phyloP scores from a whole-genome alignment of 805 yeast genomes.

The Teunomyces lycoperdinae region DNA sequence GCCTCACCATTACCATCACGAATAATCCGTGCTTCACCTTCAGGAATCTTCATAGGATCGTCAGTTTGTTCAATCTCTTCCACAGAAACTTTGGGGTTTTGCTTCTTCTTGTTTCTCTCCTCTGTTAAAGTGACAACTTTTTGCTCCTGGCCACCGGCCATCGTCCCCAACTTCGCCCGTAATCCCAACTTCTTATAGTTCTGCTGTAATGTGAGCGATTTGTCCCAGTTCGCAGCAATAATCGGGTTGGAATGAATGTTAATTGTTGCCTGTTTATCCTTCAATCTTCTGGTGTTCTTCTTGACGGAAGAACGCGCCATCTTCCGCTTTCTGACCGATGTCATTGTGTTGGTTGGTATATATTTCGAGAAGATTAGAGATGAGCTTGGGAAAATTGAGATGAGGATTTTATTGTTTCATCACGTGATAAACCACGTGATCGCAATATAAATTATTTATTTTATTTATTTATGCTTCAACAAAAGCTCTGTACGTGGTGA shows the following conservation, averaged over 20 bases:
- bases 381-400: neutral
- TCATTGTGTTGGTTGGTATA: slow-evolving; percentile 34
- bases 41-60: slow-evolving; percentile 62
- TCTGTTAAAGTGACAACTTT: slow-evolving; percentile 40
- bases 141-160: slow-evolving; percentile 82
- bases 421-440: neutral
- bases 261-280: slow-evolving; percentile 67
- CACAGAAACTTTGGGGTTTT: slow-evolving; percentile 29
- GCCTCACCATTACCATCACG: slow-evolving; percentile 70
- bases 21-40: slow-evolving; percentile 74
- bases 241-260: slow-evolving; percentile 72
- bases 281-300: slow-evolving; percentile 66
- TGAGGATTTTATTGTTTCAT: neutral
- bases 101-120: slow-evolving; percentile 30
- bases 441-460: too few relatives aligned
- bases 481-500: slow-evolving; percentile 88
- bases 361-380: neutral
- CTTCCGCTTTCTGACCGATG: slow-evolving; percentile 82
- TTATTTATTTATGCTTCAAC: slow-evolving; percentile 52
- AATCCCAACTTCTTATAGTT: slow-evolving; percentile 85
- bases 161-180: slow-evolving; percentile 57
- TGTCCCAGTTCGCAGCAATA: slow-evolving; percentile 90
- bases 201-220: slow-evolving; percentile 72
- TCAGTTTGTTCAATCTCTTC: slow-evolving; percentile 43
- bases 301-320: slow-evolving; percentile 68